Evolutionary conservation across 768 basidiomycete genomes (phyloP), one percentile per base, ranked within the genome.

Genomic region (Macrolepiota albuminosa): DNA sequence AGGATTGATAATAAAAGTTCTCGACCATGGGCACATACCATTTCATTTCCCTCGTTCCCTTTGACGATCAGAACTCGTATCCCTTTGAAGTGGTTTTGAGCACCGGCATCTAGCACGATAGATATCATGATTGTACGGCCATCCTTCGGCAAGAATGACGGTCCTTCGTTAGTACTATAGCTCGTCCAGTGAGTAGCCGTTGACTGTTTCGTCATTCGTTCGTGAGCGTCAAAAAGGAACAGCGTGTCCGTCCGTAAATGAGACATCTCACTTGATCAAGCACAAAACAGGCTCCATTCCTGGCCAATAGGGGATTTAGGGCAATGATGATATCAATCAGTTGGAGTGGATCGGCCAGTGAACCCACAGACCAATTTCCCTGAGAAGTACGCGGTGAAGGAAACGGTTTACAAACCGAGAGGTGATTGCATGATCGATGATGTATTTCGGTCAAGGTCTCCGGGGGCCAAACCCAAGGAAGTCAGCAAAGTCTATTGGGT

Each of bases 71-170:
- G 13, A 31, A 63, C 55, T 42, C 58, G 52, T 34, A 63, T 53
- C n/a, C 61, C 58, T 11, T 55, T 39, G 26, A 56, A 63, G 39
- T 63, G 46, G 11, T 24, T 40, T 36, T 46, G 43, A 18, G 55
- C 43, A n/a, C 55, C 61, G 34, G 61, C 40, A 16, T 63, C 61
- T 8, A 59, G 54, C 43, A 63, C 46, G 21, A 59, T 24, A 39
- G 61, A 59, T 24, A 62, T 48, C 58, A 59, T 59, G 11, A 59
- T 46, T 6, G 58, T 59, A 18, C 58, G 53, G 1, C 58, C 53
- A 54, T 59, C 58, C 39, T 54, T 53, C 10, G 58, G 46, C 36
- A 59, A 54, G 21, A 47, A 59, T 24, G 58, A 59, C n/a, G 53
- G 58, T 45, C 58, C 58, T 54, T 54, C 53, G 31, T 40, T 21